These are phyloP conservation scores for Euphorbia corollata DNA, from an alignment of 441 rosid genomes.

Conservation along the genomic window DNA sequence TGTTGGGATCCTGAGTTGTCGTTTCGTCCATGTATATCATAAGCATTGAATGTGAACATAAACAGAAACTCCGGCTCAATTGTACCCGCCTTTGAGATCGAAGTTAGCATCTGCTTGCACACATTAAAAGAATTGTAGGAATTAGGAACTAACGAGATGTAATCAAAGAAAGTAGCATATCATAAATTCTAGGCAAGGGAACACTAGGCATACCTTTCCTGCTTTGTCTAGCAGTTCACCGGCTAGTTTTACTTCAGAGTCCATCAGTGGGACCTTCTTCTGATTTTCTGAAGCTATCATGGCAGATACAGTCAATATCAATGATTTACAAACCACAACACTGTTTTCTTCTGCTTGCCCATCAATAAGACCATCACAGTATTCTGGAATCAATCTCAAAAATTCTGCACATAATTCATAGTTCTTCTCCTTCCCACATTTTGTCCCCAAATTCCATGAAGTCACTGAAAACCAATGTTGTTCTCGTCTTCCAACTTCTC, in stretches of 20 bases:
- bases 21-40: constrained; percentile 58
- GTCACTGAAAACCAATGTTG: constrained; percentile 74
- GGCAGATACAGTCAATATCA: constrained; percentile 59
- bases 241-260: constrained; percentile 56
- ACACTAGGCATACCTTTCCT: constrained; percentile 48
- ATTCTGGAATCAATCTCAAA: constrained; percentile 54
- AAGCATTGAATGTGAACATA: constrained; percentile 61
- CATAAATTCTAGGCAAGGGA: background rate
- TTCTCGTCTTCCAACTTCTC: constrained; percentile 74
- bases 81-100: constrained; percentile 29
- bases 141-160: background rate
- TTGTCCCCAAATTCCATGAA: constrained; percentile 76
- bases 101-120: constrained; percentile 43
- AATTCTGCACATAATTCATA: constrained; percentile 62
- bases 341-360: constrained; percentile 45
- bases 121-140: constrained; percentile 11
- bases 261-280: constrained; percentile 40
- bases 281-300: constrained; percentile 66
- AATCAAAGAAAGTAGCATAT: background rate
- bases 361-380: constrained; percentile 36
- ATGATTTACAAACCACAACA: constrained; percentile 53
- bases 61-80: constrained; percentile 54
- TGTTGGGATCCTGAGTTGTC: constrained; percentile 37
- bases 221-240: constrained; percentile 66
- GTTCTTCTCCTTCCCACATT: constrained; percentile 61